Evolutionary conservation across 495 filamentous ascomycete genomes (phyloP), one percentile per base, ranked within the genome.

Genomic region (Hypoxylon lienhwacheense): DNA sequence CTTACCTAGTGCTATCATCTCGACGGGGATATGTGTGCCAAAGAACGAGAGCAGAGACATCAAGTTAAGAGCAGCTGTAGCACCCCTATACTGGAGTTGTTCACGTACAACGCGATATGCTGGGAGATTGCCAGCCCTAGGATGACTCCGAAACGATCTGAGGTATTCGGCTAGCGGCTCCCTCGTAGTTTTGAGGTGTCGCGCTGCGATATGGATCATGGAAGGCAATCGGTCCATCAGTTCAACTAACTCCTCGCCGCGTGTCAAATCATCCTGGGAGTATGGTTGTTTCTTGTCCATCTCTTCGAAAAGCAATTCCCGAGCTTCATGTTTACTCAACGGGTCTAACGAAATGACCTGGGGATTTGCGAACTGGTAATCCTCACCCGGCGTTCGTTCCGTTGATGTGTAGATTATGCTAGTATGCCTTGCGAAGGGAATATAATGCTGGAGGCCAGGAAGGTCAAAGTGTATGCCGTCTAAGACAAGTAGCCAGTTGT

Each of bases 391-490:
- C 1, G 83, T 83, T 21, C 76, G 74, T 47, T 88, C 84, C 1
- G 87, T 81, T 0, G 86, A 89, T 2, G 89, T 90, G 46, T 90
- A 90, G 16, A 93, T 87, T 34, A 92, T 78, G 59, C 83, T 83
- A 12, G 85, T 87, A 40, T 82, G 77, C 48, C 72, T 77, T 14
- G 81, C 81, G 63, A 86, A 85, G 0, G 89, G 89, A 7, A 93
- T 81, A 56, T 87, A 89, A 29, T 81, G 73, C 28, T 75, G 70
- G 7, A 91, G 74, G 4, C 76, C 71, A 22, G 79, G 80, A 3
- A 84, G 83, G 41, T 85, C 81, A 47, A 90, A 86, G 17, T 78
- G 82, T 8, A 90, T 73, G 0, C 88, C 89, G 57, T 93, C 89
- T 22, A 91, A 77, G 3, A 92, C 75, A 43, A 93, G 67, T 5